phyloP scores from a whole-genome alignment of 192 early-diverging fungal species.

The Gigaspora rosea region DNA sequence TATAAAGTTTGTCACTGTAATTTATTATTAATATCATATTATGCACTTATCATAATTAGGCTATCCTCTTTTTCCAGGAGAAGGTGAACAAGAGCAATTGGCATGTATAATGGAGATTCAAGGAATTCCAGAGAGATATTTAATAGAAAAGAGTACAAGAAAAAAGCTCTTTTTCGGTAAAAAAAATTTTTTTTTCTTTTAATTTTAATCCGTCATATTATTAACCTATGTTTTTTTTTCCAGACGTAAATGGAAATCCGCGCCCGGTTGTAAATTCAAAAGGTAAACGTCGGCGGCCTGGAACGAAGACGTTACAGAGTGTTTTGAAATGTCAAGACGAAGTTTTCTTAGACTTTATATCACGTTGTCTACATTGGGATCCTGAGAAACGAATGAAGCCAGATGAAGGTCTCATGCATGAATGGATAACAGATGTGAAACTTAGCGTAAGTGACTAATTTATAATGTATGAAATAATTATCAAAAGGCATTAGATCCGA shows the following conservation, averaged over 20 bases:
- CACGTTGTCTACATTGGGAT: constrained; percentile 85
- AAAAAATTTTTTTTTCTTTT: not conserved
- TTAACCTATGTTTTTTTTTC: constrained; percentile 34
- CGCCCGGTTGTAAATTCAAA: constrained; percentile 78
- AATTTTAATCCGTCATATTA: constrained; percentile 32
- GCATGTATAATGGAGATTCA: constrained; percentile 93
- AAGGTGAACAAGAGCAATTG: constrained; percentile 96
- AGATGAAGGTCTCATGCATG: constrained; percentile 80
- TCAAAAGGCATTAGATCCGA: not conserved
- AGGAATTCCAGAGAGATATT: constrained; percentile 72
- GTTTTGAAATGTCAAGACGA: constrained; percentile 76
- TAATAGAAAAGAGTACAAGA: constrained; percentile 79
- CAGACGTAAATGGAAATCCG: constrained; percentile 58
- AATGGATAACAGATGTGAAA: constrained; percentile 72
- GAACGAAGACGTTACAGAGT: constrained; percentile 72
- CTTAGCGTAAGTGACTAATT: constrained; percentile 4
- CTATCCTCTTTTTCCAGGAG: constrained; percentile 95
- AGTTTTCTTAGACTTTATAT: constrained; percentile 85
- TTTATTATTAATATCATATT: too few relatives aligned
- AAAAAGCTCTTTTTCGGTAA: constrained; percentile 87
- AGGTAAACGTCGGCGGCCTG: constrained; percentile 83
- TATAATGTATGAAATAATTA: not conserved
- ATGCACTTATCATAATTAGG: constrained; percentile 45
- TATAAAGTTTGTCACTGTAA: too few relatives aligned
- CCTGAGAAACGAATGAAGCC: constrained; percentile 86